Percentiles rank a stretch among this genome's conserved stretches.
Conservation (phyloP, 257 asterid genomes). For the Osmanthus fragrans region DNA sequence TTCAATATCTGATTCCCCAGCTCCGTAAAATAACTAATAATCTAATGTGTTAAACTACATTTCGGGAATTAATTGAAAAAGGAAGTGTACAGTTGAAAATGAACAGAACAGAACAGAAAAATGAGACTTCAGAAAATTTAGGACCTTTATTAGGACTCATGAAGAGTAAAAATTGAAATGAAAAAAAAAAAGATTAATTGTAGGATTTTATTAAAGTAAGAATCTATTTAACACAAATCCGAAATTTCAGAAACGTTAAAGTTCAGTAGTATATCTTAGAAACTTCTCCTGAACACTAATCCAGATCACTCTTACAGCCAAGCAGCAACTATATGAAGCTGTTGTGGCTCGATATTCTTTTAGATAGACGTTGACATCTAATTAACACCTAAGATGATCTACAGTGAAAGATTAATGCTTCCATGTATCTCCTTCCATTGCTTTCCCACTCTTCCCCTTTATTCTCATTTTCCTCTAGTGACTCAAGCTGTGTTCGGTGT, state of each 20-base stretch:
- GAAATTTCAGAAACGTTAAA: too few relatives aligned
- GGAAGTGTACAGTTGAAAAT: too few relatives aligned
- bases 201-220: background rate
- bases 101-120: too few relatives aligned
- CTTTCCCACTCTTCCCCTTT: background rate
- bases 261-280: background rate
- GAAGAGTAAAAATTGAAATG: background rate
- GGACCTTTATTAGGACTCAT: too few relatives aligned
- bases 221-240: background rate
- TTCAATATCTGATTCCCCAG: background rate
- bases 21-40: background rate
- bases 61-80: too few relatives aligned
- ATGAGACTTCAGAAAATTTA: too few relatives aligned
- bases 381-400: background rate
- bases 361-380: background rate
- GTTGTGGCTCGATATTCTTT: background rate
- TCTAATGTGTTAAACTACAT: background rate
- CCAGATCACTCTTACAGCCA: background rate
- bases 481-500: constrained; percentile 3
- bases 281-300: background rate
- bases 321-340: constrained; percentile 6
- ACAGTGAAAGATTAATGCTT: background rate
- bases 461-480: background rate
- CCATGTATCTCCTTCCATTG: background rate
- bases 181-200: too few relatives aligned